A percentile compares a stretch with the other conserved stretches of the same genome.
These are phyloP conservation scores for Beauveria australis DNA, from an alignment of 2,329 filamentous ascomycete species.

Conservation along the genomic window DNA sequence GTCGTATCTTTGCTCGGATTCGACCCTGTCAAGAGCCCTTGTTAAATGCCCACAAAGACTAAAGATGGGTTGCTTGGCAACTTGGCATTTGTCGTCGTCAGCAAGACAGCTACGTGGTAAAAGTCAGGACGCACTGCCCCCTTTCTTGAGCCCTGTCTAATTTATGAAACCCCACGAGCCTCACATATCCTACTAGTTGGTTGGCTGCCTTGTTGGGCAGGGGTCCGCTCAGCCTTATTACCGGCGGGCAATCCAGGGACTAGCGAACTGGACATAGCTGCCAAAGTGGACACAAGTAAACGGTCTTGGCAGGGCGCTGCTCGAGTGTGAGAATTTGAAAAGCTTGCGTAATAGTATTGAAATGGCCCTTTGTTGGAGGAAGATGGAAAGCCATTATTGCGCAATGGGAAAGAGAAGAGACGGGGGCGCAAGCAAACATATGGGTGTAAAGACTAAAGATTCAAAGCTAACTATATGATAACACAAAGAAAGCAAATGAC, in stretches of 20 bases:
- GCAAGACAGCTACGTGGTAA: background rate
- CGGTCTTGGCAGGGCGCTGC: background rate
- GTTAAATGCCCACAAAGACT: background rate
- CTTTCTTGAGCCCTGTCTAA: background rate
- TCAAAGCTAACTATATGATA: too few species aligned
- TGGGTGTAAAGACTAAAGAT: too few species aligned
- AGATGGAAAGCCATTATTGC: background rate
- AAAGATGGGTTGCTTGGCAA: background rate
- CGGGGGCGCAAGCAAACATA: too few species aligned
- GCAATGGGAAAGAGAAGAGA: too few species aligned
- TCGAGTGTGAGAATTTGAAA: background rate
- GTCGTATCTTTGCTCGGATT: conserved; percentile 5
- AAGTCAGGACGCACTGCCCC: background rate
- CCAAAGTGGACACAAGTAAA: too few species aligned
- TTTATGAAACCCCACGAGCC: background rate
- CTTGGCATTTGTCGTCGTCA: background rate
- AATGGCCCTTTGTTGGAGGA: background rate
- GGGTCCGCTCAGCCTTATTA: background rate
- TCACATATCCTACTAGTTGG: background rate
- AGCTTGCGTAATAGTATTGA: background rate
- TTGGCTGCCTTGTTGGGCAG: background rate
- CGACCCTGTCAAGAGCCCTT: background rate
- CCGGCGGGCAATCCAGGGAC: too few species aligned
- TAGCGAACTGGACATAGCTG: too few species aligned
- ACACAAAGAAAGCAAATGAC: too few species aligned